Evolutionary conservation across 257 asterid genomes (phyloP), one percentile per base, ranked within the genome.

Genomic region (Ballota nigra): DNA sequence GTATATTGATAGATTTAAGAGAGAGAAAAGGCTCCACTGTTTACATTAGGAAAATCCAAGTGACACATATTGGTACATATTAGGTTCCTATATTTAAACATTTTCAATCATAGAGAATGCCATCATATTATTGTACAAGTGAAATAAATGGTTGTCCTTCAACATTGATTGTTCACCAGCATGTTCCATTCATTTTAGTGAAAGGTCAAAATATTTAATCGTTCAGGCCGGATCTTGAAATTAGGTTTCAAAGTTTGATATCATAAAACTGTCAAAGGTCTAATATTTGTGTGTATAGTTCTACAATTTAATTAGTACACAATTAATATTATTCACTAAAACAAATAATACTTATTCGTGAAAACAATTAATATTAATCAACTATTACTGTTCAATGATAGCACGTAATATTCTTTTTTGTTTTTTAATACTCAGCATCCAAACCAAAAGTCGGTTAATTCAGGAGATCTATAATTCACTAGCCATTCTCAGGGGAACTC

Each of bases 151-250:
- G 22, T 12, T 29, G 76, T 49, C 70, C 62, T 33, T 45, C 31
- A 7, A 28, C 31, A 31, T 62, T 49, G 8, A 72, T 49, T 62
- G 36, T 52, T 62, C 31, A 63, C 70, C 64, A 63, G 31, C 57
- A 38, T 38, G 47, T 71, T 28, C 12, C 31, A 61, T 28, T n/a
- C 63, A 16, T 29, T 24, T 60, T 31, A 41, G 49, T 45, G 26
- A 20, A 45, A 63, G 1, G 41, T 6, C 62, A 40, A 62, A 31
- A 63, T 23, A 38, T 41, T 40, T 23, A 22, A 38, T 38, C 45
- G 11, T 34, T 34, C 8, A 6, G 40, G 40, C 40, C 12, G 12
- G 15, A 38, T 38, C 45, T 9, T 10, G 1, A 43, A 43, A 43
- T 43, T 43, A 43, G 52, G 52, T 43, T 13, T 43, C 6, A 43